Evolutionary conservation across 139 green algal species (phyloP).

Genomic region (Penium margaritaceum): DNA sequence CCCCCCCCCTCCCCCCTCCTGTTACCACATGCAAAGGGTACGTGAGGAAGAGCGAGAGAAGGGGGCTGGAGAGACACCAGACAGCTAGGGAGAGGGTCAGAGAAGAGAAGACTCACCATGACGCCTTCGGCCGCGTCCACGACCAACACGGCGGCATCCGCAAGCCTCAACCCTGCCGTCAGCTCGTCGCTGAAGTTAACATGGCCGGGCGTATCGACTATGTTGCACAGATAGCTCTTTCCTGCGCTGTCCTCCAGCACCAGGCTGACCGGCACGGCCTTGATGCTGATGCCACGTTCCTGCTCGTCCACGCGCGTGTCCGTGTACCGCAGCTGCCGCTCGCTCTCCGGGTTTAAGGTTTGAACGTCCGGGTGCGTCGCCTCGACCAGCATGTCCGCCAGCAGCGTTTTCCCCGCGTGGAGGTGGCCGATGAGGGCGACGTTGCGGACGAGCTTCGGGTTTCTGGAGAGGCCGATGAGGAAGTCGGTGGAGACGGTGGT

Average conservation of each 20-base stretch:
- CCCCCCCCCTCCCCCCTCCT: no score
- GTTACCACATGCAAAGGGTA: no score
- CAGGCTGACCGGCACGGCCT: constrained; percentile 84
- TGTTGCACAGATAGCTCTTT: constrained; percentile 81
- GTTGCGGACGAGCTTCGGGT: constrained; percentile 78
- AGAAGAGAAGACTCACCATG: constrained; percentile 70
- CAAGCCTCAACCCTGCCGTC: constrained; percentile 43
- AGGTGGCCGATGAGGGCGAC: constrained; percentile 84
- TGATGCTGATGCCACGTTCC: constrained; percentile 80
- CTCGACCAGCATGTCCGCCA: constrained; percentile 97
- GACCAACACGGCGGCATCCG: constrained; percentile 53
- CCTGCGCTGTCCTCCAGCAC: constrained; percentile 70
- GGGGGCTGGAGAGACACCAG: background rate
- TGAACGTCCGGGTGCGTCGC: constrained; percentile 65
- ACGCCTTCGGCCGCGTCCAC: constrained; percentile 93
- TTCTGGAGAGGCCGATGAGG: constrained; percentile 68
- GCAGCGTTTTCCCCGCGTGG: constrained; percentile 92
- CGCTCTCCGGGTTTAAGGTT: constrained; percentile 11
- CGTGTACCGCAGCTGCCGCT: constrained; percentile 78
- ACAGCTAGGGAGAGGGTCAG: background rate
- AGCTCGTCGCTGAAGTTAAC: constrained; percentile 97
- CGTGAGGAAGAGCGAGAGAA: no score
- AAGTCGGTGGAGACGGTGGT: constrained; percentile 48
- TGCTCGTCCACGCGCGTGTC: constrained; percentile 94
- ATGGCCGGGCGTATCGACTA: constrained; percentile 87